phyloP scores from a whole-genome alignment of 805 yeast genomes.

The Kodamaea hsintzibuensis region DNA sequence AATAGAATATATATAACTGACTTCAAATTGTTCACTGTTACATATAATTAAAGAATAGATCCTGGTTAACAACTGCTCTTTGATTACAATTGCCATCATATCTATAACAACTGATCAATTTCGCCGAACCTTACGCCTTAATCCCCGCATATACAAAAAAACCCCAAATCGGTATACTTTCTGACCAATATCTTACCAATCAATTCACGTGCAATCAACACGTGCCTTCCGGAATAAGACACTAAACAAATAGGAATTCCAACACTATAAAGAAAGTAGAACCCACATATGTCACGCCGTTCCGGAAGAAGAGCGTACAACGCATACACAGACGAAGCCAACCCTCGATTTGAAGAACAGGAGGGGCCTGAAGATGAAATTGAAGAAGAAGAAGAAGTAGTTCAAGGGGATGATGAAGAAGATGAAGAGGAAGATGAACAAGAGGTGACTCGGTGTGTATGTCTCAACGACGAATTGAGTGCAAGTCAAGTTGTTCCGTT shows the following conservation, averaged over 20 bases:
- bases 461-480: slow-evolving; percentile 41
- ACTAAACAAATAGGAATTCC: not conserved
- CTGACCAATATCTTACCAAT: no score
- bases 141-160: no score
- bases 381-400: slow-evolving; percentile 19
- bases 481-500: slow-evolving; percentile 23
- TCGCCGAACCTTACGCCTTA: no score
- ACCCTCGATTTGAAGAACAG: slow-evolving; percentile 18
- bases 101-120: no score
- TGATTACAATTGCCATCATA: no score
- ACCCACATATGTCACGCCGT: slow-evolving; percentile 28
- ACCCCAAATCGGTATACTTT: no score
- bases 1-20: no score
- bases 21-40: no score
- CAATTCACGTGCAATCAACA: not conserved
- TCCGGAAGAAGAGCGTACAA: slow-evolving; percentile 26
- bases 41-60: no score
- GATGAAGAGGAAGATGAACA: slow-evolving; percentile 37
- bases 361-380: slow-evolving; percentile 22
- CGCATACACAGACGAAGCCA: slow-evolving; percentile 17
- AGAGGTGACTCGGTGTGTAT: slow-evolving; percentile 45
- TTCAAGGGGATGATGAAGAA: slow-evolving; percentile 13
- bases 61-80: no score
- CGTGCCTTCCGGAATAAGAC: not conserved
- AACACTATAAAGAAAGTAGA: not conserved